A percentile compares a stretch with the other conserved stretches of the same genome.
phyloP scores from a whole-genome alignment of 1,284 basidiomycete species.

The Irpex sp. region DNA sequence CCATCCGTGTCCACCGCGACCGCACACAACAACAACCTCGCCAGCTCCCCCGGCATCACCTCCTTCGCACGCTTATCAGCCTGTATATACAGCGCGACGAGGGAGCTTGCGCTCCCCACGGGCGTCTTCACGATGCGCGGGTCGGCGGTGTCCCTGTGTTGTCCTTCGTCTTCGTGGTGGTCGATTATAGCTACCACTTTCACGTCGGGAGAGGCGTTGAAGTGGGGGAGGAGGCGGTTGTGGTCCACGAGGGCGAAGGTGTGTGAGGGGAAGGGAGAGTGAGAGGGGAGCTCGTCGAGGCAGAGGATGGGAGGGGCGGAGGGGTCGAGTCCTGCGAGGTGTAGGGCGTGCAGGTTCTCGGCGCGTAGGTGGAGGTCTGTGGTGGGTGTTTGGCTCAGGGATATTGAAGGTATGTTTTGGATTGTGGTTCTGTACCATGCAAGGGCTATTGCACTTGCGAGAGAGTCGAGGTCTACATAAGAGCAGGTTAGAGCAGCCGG shows the following conservation, averaged over 20 bases:
- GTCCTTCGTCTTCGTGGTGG: constrained; percentile 87
- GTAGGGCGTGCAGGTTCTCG: constrained; percentile 82
- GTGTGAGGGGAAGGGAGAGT: constrained; percentile 51
- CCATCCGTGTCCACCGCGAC: constrained; percentile 84
- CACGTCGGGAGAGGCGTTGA: constrained; percentile 38
- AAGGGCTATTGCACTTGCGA: constrained; percentile 81
- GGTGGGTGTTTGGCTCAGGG: constrained; percentile 72
- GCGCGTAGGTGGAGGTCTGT: constrained; percentile 76
- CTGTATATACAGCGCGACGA: constrained; percentile 58
- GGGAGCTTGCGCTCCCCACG: constrained; percentile 79
- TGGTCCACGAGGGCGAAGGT: constrained; percentile 87
- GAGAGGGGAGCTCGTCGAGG: constrained; percentile 48
- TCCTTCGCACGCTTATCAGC: constrained; percentile 44
- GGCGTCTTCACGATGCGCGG: constrained; percentile 62
- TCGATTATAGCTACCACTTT: constrained; percentile 83
- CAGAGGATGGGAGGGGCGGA: constrained; percentile 52
- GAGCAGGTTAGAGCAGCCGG: constrained; percentile 2
- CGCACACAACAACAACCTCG: constrained; percentile 75
- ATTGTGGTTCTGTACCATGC: constrained; percentile 65
- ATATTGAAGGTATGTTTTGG: constrained; percentile 51
- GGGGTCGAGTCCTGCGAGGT: constrained; percentile 48
- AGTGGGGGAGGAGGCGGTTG: constrained; percentile 64
- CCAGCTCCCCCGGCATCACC: constrained; percentile 66
- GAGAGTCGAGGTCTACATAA: constrained; percentile 77
- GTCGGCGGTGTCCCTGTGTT: constrained; percentile 57